Conservation (phyloP, 2,329 filamentous ascomycete genomes). For the Aulographum hederae region DNA sequence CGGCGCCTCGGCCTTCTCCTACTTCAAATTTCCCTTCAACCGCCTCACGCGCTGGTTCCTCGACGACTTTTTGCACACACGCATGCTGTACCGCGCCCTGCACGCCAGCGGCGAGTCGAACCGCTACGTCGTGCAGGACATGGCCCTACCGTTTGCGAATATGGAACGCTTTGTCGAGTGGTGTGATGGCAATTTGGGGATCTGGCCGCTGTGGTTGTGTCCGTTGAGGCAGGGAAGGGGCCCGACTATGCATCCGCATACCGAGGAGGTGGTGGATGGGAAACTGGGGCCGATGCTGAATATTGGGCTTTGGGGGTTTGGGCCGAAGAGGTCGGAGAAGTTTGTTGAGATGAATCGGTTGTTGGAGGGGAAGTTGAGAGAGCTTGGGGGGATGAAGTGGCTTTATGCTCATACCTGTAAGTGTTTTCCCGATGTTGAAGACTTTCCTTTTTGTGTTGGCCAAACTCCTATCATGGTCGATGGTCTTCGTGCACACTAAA, state of each 20-base stretch:
- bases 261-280: constrained; percentile 5
- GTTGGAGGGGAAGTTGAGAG: constrained; percentile 40
- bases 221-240: constrained; percentile 10
- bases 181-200: constrained; percentile 3
- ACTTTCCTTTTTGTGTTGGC: too few species aligned
- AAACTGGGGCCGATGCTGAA: constrained; percentile 29
- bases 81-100: constrained; percentile 46
- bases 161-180: constrained; percentile 4
- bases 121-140: constrained; percentile 45
- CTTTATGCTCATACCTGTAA: constrained; percentile 53
- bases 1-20: constrained; percentile 41
- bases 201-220: constrained; percentile 30
- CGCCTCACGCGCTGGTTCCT: constrained; percentile 40
- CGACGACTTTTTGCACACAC: constrained; percentile 43
- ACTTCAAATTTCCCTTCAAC: constrained; percentile 42
- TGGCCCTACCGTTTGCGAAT: constrained; percentile 21
- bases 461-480: too few species aligned
- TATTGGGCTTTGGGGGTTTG: constrained; percentile 42
- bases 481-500: too few species aligned
- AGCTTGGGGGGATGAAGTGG: constrained; percentile 48
- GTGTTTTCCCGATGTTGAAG: too few species aligned
- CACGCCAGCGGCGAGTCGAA: constrained; percentile 42
- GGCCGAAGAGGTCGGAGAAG: constrained; percentile 18
- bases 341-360: constrained; percentile 38
- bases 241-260: constrained; percentile 5